These are phyloP conservation scores for Phytophthora pini DNA, from an alignment of 352 stramenopile species.

Conservation along the genomic window DNA sequence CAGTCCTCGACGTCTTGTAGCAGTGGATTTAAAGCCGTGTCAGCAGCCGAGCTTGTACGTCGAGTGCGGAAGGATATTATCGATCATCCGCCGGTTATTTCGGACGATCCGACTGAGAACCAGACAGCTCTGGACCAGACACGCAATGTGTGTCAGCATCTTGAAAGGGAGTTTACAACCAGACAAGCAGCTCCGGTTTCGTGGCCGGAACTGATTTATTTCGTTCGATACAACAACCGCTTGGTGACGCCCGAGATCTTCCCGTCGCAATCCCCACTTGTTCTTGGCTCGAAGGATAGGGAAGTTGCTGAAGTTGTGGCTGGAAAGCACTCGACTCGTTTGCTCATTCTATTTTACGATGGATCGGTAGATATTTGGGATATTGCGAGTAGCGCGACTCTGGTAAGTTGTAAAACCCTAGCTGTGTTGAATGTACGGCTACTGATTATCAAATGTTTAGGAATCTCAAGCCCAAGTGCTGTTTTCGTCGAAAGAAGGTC, in stretches of 20 bases:
- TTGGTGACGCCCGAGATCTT: constrained; percentile 24
- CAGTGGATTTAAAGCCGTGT: constrained; percentile 17
- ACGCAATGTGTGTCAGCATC: not conserved
- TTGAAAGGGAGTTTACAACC: constrained; percentile 11
- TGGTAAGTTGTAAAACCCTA: constrained; percentile 7
- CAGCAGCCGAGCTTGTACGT: constrained; percentile 6
- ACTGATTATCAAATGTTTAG: not conserved
- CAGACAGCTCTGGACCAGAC: constrained; percentile 5
- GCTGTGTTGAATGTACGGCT: too few species aligned
- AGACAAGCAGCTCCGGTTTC: constrained; percentile 5
- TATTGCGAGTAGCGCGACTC: not conserved
- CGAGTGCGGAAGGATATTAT: constrained; percentile 19
- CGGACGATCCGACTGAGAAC: constrained; percentile 11
- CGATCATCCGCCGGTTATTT: constrained; percentile 13
- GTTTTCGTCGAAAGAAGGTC: constrained; percentile 17
- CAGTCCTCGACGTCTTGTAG: not conserved
- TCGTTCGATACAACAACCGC: constrained; percentile 17
- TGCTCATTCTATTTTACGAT: constrained; percentile 31
- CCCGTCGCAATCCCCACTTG: not conserved
- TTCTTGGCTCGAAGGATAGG: not conserved
- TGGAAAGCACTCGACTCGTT: constrained; percentile 8
- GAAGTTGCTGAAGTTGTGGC: constrained; percentile 25
- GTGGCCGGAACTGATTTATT: constrained; percentile 31
- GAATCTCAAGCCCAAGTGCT: constrained; percentile 11
- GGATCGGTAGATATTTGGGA: constrained; percentile 24